Base-by-base conservation (phyloP, 371 early-diverging fungal genomes). In the Apophysomyces ossiformis region DNA sequence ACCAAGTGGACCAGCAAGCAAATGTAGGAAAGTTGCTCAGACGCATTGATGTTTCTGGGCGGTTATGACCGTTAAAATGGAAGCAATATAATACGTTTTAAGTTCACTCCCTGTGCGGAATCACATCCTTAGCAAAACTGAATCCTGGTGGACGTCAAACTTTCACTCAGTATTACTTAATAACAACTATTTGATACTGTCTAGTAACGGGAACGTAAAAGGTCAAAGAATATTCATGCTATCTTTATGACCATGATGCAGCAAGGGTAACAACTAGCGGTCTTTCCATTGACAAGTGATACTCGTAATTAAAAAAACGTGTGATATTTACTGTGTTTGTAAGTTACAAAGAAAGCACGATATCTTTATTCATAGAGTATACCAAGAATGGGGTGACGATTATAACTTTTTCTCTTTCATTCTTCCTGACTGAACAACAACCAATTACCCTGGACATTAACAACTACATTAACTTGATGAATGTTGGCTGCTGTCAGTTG, bases 171-270 rank as follows among this genome's bases (percentile, higher is more conserved):
- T 13, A 37, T 41, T 63, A 63, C 18, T 36, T 63, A 4, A 12
- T 15, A 13, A 36, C 39, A 50, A 15, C 63, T 63, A 11, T 21
- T 26, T 26, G 32, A 50, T 50, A 50, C 54, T 50, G 54, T 50
- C 21, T 21, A 5, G 21, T 32, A 50, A 50, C 35, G 21, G 21
- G 54, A 50, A 2, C 32, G 4, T 5, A 21, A 16, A 0, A 32
- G 7, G 9, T 21, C 16, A 50, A 50, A 32, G 21, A 50, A 32
- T 8, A 50, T 50, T 7, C 21, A 21, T 50, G 35, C 54, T 8
- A n/a, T 21, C 4, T 50, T 50, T 21, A 21, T 21, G 16, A 50
- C 1, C 32, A 26, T 45, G 2, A 18, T 45, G 13, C 1, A 13
- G 13, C 2, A 45, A 13, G 46, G 13, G 16, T 18, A 45, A 2